phyloP scores from a whole-genome alignment of 192 early-diverging fungal species.

The Backusella liffmaniae region DNA sequence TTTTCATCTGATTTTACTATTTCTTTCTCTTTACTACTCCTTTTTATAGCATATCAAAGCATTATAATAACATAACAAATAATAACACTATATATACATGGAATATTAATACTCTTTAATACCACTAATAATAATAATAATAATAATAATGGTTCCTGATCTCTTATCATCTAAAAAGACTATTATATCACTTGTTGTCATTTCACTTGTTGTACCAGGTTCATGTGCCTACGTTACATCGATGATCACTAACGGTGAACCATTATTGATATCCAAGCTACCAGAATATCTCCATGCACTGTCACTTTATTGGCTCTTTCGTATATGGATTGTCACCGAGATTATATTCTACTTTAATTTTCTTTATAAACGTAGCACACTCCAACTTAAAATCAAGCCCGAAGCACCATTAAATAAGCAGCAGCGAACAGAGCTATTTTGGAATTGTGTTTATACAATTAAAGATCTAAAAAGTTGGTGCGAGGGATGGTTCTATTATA shows the following conservation, averaged over 20 bases:
- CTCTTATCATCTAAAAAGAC: not conserved
- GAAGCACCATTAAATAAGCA: conserved; percentile 5
- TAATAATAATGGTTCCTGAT: not conserved
- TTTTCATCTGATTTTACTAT: not conserved
- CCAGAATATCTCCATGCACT: not conserved
- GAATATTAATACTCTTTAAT: not conserved
- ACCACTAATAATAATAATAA: not conserved
- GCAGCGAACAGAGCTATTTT: conserved; percentile 20
- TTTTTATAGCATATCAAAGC: not conserved
- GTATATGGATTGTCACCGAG: conserved; percentile 31
- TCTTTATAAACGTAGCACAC: conserved; percentile 11
- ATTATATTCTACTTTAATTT: conserved; percentile 37
- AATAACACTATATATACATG: not conserved
- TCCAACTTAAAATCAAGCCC: conserved; percentile 16
- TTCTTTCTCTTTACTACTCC: not conserved
- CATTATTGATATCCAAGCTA: not conserved
- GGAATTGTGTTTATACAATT: conserved; percentile 31
- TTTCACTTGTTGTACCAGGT: not conserved
- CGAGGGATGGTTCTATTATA: conserved; percentile 38
- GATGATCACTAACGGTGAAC: not conserved
- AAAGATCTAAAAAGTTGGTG: conserved; percentile 28
- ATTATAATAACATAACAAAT: not conserved
- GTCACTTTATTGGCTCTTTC: conserved; percentile 2
- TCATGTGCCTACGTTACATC: not conserved
- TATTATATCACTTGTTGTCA: not conserved